These are phyloP conservation scores for Annulohypoxylon bovei DNA, from an alignment of 495 filamentous ascomycete species.

Conservation along the genomic window DNA sequence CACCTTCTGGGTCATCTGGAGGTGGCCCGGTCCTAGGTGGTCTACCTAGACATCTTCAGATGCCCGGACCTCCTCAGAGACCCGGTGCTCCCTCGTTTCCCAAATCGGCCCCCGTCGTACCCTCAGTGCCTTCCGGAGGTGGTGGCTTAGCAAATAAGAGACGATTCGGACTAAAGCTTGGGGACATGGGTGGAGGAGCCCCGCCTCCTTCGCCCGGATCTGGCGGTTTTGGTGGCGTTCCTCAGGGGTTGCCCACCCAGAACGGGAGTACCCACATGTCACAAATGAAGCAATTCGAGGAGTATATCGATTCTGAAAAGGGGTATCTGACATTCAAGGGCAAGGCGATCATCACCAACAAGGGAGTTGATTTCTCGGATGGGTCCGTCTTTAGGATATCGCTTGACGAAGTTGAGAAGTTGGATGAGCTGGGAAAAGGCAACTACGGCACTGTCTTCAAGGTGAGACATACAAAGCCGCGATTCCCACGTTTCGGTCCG, in stretches of 20 bases:
- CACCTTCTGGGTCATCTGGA: constrained; percentile 47
- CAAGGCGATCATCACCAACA: constrained; percentile 86
- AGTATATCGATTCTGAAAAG: constrained; percentile 90
- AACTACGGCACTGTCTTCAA: constrained; percentile 99
- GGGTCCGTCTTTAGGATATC: constrained; percentile 94
- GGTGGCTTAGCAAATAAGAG: constrained; percentile 45
- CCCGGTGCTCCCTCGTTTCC: constrained; percentile 55
- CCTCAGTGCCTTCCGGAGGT: constrained; percentile 20
- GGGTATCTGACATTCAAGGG: constrained; percentile 93
- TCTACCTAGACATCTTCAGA: constrained; percentile 50
- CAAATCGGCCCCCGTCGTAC: constrained; percentile 59
- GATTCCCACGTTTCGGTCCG: constrained; percentile 79
- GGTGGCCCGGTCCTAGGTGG: constrained; percentile 55
- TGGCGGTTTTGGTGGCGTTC: neutral
- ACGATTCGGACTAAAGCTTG: constrained; percentile 53
- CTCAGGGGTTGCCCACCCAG: constrained; percentile 31
- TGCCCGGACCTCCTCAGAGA: constrained; percentile 54
- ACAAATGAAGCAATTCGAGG: constrained; percentile 88
- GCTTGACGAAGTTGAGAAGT: constrained; percentile 90
- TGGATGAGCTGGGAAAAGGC: constrained; percentile 96
- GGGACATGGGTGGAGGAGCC: constrained; percentile 47
- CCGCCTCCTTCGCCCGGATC: constrained; percentile 35
- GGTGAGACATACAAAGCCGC: constrained; percentile 84
- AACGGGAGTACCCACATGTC: constrained; percentile 63
- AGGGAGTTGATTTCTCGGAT: constrained; percentile 90